These are phyloP conservation scores for Suillus subluteus DNA, from an alignment of 768 basidiomycete species.

Conservation along the genomic window DNA sequence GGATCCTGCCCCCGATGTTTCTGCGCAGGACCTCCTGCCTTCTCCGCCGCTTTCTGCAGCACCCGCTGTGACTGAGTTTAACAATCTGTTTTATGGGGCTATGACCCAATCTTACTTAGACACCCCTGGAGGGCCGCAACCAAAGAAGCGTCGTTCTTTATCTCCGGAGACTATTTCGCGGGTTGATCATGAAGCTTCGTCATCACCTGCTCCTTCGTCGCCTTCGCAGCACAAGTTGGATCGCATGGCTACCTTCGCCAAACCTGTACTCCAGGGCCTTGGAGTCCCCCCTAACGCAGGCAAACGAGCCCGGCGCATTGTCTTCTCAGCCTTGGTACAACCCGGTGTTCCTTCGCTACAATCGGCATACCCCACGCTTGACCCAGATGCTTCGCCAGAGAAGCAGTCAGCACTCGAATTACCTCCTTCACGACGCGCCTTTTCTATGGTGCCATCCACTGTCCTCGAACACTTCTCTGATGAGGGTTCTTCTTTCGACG, in stretches of 20 bases:
- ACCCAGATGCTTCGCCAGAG: conserved; percentile 28
- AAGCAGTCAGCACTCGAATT: conserved; percentile 29
- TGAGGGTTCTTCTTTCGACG: conserved; percentile 51
- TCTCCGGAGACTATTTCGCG: conserved; percentile 52
- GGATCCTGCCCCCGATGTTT: conserved; percentile 54
- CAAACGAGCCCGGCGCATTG: conserved; percentile 68
- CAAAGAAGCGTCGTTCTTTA: conserved; percentile 61
- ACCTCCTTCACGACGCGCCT: conserved; percentile 63
- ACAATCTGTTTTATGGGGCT: conserved; percentile 61
- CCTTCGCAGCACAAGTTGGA: conserved; percentile 53
- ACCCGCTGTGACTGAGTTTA: conserved; percentile 56
- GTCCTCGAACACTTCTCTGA: conserved; percentile 54
- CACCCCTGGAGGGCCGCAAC: conserved; percentile 44
- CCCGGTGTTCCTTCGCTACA: conserved; percentile 45
- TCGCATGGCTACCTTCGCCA: conserved; percentile 49
- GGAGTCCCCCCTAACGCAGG: conserved; percentile 54
- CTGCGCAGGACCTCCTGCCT: conserved; percentile 36
- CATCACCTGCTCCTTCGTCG: conserved; percentile 54
- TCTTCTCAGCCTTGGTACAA: conserved; percentile 63
- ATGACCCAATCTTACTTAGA: conserved; percentile 53
- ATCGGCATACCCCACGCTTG: conserved; percentile 48
- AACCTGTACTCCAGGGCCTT: conserved; percentile 56
- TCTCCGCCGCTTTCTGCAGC: conserved; percentile 51
- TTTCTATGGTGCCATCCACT: conserved; percentile 61
- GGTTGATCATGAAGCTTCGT: conserved; percentile 43